Evolutionary conservation across 495 filamentous ascomycete genomes (phyloP), one percentile per base, ranked within the genome.

Genomic region (Hyaloscypha hepaticicola): DNA sequence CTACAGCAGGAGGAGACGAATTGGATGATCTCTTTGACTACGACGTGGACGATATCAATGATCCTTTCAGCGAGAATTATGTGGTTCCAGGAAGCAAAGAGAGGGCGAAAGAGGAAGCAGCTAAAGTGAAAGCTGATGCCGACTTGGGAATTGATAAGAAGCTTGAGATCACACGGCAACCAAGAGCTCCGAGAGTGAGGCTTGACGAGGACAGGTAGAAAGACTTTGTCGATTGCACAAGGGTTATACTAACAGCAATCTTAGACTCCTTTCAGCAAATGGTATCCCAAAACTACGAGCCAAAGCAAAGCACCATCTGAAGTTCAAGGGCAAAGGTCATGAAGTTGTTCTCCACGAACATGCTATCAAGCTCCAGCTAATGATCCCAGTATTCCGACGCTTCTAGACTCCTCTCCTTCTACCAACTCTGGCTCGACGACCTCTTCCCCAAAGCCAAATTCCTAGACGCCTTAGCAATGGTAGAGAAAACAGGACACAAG

Each of bases 341-440:
- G 95, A 97, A 82, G 92, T 95, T 4, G 24, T 53, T 25, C 21
- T 41, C 19, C 9, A 48, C n/a, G n/a, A 14, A 28, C 27, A 25
- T 22, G 25, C 3, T 12, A 63, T 11, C 50, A 56, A 41, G 14
- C 9, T 45, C 41, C 8, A 56, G 49, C 57, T 68, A 67, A 66
- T 19, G 62, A 94, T 89, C 96, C 90, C 63, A 97, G 91, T 99
- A 93, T 74, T 87, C 87, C 29, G 95, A 99, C 73, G 82, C 91
- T 2, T 82, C 88, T 2, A 86, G 88, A 55, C 82, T 99, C 12
- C 83, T 99, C 63, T 88, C 89, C 49, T 89, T 93, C 72, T 99
- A 98, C 73, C 95, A 98, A 73, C 77, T 96, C 67, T 99, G 95
- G 95, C 90, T 98, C 5, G 95, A 99, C 73, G 92, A 96, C 64